phyloP scores from a whole-genome alignment of 176 grass and related monocot species.

The Raddia distichophylla region DNA sequence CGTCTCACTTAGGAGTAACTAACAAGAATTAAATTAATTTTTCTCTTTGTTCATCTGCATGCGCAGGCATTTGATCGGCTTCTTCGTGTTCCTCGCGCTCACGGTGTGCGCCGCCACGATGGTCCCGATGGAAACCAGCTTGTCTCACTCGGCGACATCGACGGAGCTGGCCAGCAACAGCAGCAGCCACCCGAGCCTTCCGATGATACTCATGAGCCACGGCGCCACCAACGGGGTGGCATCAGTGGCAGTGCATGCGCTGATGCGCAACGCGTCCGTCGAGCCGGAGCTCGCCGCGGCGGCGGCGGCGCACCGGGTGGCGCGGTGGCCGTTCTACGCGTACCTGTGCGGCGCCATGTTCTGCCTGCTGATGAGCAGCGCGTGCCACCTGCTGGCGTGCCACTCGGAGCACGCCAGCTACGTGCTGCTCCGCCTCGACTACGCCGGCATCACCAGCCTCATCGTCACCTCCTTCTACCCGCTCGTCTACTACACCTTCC shows the following conservation, averaged over 20 bases:
- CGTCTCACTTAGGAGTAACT: neutral
- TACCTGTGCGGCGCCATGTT: conserved; percentile 83
- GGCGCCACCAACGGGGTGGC: conserved; percentile 3
- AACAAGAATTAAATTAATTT: neutral
- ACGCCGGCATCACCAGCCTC: conserved; percentile 74
- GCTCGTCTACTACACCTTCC: conserved; percentile 85
- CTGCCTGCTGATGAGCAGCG: conserved; percentile 81
- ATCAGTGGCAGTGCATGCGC: conserved; percentile 8
- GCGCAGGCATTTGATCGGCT: conserved; percentile 73
- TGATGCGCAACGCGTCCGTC: conserved; percentile 27
- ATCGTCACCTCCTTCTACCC: conserved; percentile 96
- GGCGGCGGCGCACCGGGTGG: neutral
- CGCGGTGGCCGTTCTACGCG: conserved; percentile 79
- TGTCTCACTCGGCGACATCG: neutral
- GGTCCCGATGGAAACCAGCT: conserved; percentile 38
- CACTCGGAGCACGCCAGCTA: conserved; percentile 80
- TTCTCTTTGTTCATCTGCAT: neutral
- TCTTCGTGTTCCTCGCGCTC: conserved; percentile 74
- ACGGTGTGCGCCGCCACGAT: conserved; percentile 54
- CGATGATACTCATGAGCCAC: conserved; percentile 20
- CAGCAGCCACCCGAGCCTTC: neutral
- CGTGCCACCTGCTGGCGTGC: conserved; percentile 77
- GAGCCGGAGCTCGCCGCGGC: neutral
- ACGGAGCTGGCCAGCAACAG: conserved; percentile 19
- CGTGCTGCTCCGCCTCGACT: conserved; percentile 80